phyloP scores from a whole-genome alignment of 2,329 filamentous ascomycete species.

The Fusarium sp. region DNA sequence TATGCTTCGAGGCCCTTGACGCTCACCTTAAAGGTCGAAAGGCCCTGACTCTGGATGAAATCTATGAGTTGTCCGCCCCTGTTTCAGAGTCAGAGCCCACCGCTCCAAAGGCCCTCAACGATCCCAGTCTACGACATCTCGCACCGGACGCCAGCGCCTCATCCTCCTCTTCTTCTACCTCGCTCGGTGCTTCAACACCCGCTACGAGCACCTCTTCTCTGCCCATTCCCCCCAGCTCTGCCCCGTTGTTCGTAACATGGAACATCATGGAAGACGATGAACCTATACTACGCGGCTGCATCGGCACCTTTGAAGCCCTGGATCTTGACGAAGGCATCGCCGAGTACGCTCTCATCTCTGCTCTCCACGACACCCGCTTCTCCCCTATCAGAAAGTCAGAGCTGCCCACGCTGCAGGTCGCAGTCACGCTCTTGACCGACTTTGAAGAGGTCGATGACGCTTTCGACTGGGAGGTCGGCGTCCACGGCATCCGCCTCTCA shows the following conservation, averaged over 20 bases:
- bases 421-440: conserved; percentile 85
- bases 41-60: conserved; percentile 73
- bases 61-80: conserved; percentile 74
- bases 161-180: conserved; percentile 57
- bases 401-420: conserved; percentile 70
- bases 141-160: conserved; percentile 49
- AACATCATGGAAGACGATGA: conserved; percentile 71
- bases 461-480: conserved; percentile 88
- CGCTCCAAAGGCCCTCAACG: conserved; percentile 49
- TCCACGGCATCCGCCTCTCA: conserved; percentile 87
- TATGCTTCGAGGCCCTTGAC: conserved; percentile 89
- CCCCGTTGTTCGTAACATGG: conserved; percentile 95
- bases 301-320: conserved; percentile 90
- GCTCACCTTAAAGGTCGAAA: conserved; percentile 79
- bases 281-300: conserved; percentile 86
- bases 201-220: conserved; percentile 60
- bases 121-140: conserved; percentile 59
- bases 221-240: conserved; percentile 58
- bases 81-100: conserved; percentile 47
- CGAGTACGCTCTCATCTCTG: conserved; percentile 86
- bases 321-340: conserved; percentile 79
- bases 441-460: conserved; percentile 81
- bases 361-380: conserved; percentile 74
- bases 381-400: conserved; percentile 65
- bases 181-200: conserved; percentile 60